Base-by-base conservation (phyloP, 768 basidiomycete species). In the Lactarius sp. region DNA sequence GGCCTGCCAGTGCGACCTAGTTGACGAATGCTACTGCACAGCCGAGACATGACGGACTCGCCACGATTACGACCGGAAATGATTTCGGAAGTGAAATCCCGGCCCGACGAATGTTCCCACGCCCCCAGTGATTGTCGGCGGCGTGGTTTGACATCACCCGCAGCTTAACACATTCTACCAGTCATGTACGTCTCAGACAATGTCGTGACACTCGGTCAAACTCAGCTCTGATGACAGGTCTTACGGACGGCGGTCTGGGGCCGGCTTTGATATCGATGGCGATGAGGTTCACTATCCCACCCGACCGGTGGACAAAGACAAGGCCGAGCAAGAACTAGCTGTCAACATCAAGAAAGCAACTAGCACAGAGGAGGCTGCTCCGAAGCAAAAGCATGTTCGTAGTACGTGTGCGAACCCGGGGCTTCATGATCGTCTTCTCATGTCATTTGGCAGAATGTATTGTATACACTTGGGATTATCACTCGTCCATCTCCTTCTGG, bases 381-480 rank as follows among this genome's bases (percentile, higher is more conserved):
- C 97, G 8, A 99, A 99, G 76, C 95, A 98, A 82, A 99, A 99
- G 73, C 97, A 99, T 73, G 97, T 99, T 70, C 85, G 97, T 74
- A 98, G 96, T 98, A 77, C 74, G 88, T 81, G 49, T 55, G 22
- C 56, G 34, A 0, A 4, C 44, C 9, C 31, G 14, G 18, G 14
- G 1, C 12, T 61, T 47, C 53, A 33, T 60, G 31, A 56, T 50
- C 41, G 62, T 62, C 16, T n/a, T 16, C 13, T 52, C 42, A n/a
- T 66, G 41, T 55, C 44, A 16, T 44, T 22, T 37, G 9, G 10
- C 74, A 98, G 96, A 98, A 79, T 93, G 91, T 71, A 98, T 99
- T 73, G 92, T 98, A 31, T 99, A 94, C 75, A 98, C 97, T 7
- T 98, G 95, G 95, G 97, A 99, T 75, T 98, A 98, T 71, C 95